Conservation (phyloP, 345 rosid species). For the Eutrema heterophyllum region DNA sequence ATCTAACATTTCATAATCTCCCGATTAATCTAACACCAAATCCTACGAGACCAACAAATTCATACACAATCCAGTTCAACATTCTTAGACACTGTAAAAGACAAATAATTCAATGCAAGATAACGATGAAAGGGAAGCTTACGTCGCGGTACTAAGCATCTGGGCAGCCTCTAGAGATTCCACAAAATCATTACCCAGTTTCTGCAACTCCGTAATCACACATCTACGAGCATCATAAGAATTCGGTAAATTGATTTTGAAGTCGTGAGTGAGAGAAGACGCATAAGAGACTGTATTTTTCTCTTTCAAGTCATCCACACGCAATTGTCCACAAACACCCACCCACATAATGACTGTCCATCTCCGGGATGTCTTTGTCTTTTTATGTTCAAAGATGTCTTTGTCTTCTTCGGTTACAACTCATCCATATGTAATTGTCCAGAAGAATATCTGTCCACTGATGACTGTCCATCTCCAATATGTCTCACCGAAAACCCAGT, state of each 20-base stretch:
- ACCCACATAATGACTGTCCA: too few species aligned
- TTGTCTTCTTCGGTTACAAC: too few species aligned
- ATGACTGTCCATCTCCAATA: too few species aligned
- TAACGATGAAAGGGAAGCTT: background rate
- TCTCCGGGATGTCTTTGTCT: too few species aligned
- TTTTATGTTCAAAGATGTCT: too few species aligned
- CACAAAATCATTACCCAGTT: constrained; percentile 53
- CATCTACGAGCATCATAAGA: constrained; percentile 39
- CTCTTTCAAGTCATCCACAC: too few species aligned
- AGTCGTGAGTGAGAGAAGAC: background rate
- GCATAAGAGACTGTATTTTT: background rate
- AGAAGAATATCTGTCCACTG: too few species aligned
- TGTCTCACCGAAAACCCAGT: too few species aligned
- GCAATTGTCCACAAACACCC: too few species aligned
- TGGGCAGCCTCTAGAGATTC: constrained; percentile 57
- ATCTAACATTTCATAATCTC: background rate
- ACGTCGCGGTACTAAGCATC: constrained; percentile 64
- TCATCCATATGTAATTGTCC: too few species aligned
- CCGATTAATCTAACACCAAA: background rate
- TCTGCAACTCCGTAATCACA: constrained; percentile 65
- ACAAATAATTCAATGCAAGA: background rate
- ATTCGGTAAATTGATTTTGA: background rate
- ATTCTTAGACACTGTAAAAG: background rate
- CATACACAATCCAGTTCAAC: background rate
- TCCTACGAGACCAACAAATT: background rate